Conservation (phyloP, 2,329 filamentous ascomycete genomes). For the Colletotrichum ledebouriae region DNA sequence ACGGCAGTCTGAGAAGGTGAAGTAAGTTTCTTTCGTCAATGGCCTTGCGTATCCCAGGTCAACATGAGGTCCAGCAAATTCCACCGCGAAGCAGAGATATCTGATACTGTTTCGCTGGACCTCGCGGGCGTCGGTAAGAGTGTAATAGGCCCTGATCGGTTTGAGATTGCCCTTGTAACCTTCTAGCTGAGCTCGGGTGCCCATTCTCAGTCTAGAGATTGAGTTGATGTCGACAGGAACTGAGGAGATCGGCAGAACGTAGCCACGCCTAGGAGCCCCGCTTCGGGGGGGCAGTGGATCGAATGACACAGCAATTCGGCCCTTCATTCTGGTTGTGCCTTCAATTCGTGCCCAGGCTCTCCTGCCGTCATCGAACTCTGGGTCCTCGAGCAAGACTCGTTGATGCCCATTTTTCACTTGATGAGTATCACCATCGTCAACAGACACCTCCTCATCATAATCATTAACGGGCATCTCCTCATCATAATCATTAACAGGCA, state of each 20-base stretch:
- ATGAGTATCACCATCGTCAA: not conserved
- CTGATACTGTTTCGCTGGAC: not conserved
- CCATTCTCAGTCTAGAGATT: not conserved
- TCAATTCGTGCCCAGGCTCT: not conserved
- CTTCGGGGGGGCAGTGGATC: not conserved
- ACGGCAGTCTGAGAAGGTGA: not conserved
- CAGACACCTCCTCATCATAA: not conserved
- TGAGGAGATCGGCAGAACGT: not conserved
- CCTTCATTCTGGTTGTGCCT: not conserved
- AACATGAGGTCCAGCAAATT: not conserved
- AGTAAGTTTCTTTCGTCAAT: not conserved
- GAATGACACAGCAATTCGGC: not conserved
- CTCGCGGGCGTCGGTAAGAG: not conserved
- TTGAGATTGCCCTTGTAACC: not conserved
- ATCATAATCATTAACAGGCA: not conserved
- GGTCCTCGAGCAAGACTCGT: not conserved
- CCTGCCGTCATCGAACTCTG: not conserved
- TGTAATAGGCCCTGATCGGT: not conserved
- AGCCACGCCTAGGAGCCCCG: not conserved
- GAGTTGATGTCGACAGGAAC: not conserved
- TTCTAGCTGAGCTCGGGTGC: not conserved
- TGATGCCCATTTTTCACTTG: not conserved
- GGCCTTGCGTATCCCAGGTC: not conserved
- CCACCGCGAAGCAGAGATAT: not conserved
- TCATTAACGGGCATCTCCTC: not conserved